Percentiles rank a stretch among this genome's conserved stretches.
phyloP scores from a whole-genome alignment of 2,329 filamentous ascomycete species.

The Botrytis fabae region DNA sequence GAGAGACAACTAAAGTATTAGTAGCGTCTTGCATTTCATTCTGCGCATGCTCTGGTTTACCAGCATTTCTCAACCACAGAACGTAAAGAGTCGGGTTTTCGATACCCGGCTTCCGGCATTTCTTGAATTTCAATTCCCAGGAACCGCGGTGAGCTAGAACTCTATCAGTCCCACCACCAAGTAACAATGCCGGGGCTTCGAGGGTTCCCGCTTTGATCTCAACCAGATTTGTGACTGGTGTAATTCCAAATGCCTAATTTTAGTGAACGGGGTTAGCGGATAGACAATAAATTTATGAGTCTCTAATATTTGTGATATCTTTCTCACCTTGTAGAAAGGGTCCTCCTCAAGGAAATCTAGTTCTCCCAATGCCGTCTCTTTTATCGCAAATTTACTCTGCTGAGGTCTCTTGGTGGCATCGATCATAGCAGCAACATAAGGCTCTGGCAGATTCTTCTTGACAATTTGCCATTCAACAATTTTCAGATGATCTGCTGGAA shows the following conservation, averaged over 20 bases:
- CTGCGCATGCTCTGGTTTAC: too few relatives aligned
- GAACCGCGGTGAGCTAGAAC: background rate
- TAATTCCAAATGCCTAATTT: background rate
- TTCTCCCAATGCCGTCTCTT: background rate
- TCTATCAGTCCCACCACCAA: accelerated
- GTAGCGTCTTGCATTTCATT: too few relatives aligned
- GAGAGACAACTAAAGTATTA: background rate
- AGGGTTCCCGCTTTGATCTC: background rate
- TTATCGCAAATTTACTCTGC: background rate
- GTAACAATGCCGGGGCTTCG: background rate
- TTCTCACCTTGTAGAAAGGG: background rate
- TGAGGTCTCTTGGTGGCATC: background rate
- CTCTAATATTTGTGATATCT: background rate
- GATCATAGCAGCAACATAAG: background rate
- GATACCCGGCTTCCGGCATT: background rate
- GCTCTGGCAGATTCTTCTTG: background rate
- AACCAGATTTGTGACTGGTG: background rate
- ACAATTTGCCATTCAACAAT: constrained; percentile 1
- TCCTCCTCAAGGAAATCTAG: background rate
- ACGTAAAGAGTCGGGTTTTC: background rate
- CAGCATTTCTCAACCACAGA: background rate
- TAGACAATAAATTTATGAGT: too few relatives aligned
- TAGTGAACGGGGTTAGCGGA: background rate
- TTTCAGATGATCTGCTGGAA: background rate
- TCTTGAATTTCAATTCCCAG: background rate